Conservation (phyloP, 2,329 filamentous ascomycete species). For the Dothideomycetes sp. region DNA sequence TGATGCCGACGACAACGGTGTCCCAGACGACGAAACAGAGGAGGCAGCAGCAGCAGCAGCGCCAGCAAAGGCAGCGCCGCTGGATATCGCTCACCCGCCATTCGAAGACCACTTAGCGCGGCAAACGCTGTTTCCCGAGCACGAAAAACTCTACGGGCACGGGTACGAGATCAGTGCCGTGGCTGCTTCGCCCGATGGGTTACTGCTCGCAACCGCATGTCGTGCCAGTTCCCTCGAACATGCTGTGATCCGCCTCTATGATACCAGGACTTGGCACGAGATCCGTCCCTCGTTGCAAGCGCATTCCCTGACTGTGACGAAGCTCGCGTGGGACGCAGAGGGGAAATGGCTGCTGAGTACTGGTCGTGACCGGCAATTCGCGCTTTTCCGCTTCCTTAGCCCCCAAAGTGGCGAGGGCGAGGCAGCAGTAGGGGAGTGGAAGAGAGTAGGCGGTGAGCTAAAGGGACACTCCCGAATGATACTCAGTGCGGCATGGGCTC, state of each 20-base stretch:
- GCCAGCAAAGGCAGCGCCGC: constrained; percentile 47
- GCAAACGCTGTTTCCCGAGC: constrained; percentile 89
- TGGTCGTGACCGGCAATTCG: constrained; percentile 85
- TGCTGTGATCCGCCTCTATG: constrained; percentile 85
- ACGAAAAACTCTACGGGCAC: constrained; percentile 94
- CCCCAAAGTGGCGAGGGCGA: constrained; percentile 52
- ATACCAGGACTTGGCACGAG: constrained; percentile 79
- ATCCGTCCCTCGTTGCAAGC: constrained; percentile 71
- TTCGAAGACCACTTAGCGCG: constrained; percentile 82
- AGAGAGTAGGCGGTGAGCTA: too few species aligned
- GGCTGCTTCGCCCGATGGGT: constrained; percentile 63
- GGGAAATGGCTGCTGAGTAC: constrained; percentile 73
- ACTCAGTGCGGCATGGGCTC: constrained; percentile 75
- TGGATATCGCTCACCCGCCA: constrained; percentile 63
- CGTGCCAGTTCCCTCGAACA: constrained; percentile 88
- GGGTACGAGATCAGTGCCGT: constrained; percentile 92
- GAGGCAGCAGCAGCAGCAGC: constrained; percentile 42
- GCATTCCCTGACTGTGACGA: constrained; percentile 77
- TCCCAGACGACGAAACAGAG: background rate
- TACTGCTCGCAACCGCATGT: constrained; percentile 79
- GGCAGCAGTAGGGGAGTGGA: too few species aligned
- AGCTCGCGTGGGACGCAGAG: constrained; percentile 67
- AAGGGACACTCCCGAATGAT: constrained; percentile 94
- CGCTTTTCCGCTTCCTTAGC: constrained; percentile 50
- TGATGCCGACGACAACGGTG: constrained; percentile 15